Conservation (phyloP, 1,139 yeast genomes). For the Geotrichum candidum region DNA sequence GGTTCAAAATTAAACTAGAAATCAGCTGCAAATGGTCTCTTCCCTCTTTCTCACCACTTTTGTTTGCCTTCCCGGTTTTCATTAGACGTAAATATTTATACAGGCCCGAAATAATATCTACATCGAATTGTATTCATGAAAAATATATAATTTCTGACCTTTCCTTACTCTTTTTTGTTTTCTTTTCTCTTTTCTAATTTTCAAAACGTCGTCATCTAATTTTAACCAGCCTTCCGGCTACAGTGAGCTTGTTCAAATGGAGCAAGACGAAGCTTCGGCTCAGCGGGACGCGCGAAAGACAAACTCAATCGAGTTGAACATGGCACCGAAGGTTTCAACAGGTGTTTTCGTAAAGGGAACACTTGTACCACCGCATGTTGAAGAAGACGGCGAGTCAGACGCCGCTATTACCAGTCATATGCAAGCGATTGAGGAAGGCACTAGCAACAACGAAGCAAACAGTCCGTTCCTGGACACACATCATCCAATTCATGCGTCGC, state of each 20-base stretch:
- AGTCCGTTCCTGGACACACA: neutral
- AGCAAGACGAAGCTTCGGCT: constrained; percentile 7
- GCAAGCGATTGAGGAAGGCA: neutral
- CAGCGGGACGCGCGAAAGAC: constrained; percentile 3
- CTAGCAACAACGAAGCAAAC: neutral
- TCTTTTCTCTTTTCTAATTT: neutral
- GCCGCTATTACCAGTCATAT: neutral
- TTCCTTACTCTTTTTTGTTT: neutral
- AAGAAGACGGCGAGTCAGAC: neutral
- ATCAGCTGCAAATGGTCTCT: neutral
- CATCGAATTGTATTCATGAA: neutral
- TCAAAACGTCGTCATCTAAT: constrained; percentile 6
- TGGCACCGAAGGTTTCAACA: neutral
- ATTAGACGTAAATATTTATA: neutral
- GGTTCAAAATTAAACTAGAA: neutral
- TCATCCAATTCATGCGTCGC: neutral
- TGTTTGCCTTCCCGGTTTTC: neutral
- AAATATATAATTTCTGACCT: neutral
- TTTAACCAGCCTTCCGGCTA: constrained; percentile 1
- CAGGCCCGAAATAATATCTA: neutral
- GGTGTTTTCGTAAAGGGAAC: neutral
- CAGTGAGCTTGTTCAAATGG: constrained; percentile 8
- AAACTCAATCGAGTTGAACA: constrained; percentile 5
- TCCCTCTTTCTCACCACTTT: neutral
- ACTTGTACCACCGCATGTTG: neutral